Evolutionary conservation across 208 protist genomes (phyloP), one percentile per base, ranked within the genome.

Genomic region (Leishmania guyanensis): DNA sequence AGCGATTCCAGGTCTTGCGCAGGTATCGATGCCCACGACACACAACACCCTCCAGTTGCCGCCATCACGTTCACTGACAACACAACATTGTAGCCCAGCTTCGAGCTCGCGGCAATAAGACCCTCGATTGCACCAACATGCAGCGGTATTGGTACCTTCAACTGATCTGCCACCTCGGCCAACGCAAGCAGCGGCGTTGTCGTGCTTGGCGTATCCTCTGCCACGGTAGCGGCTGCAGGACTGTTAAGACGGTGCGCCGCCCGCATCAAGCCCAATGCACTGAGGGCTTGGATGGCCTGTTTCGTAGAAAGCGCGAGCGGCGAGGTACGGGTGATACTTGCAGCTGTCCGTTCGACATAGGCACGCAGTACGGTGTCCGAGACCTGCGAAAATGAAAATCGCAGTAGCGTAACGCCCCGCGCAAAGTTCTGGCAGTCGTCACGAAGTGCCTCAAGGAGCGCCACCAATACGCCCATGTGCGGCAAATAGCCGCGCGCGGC

Each of bases 291-390:
- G 58, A 88, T 65, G 39, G 84, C 90, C 60, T 81, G 84, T 5
- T 33, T 70, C 39, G 64, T 74, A 22, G 58, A 54, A 20, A 43
- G 39, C 26, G 78, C 12, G 3, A 33, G 16, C 10, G 66, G 62
- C 66, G 39, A 65, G 20, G 73, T 51, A 36, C 39, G 65, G n/a
- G 36, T 26, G 14, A 77, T 39, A 22, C 36, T n/a, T 39, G 69
- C 16, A 20, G 75, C 78, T 20, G 80, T 69, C 3, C 92, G 87
- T 60, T 95, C 92, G 12, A 91, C 88, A 83, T 92, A 95, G 3
- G 92, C 90, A 48, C 90, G 87, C 43, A 93, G 91, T 2, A 93
- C 89, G 29, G 88, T 80, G 0, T 84, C 80, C 0, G 89, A 78
- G 39, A 87, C 82, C 17, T 71, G 72, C 12, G 87, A 22, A 68